Evolutionary conservation across 2,329 filamentous ascomycete genomes (phyloP), one percentile per base, ranked within the genome.

Genomic region (Achaetomium macrosporum): DNA sequence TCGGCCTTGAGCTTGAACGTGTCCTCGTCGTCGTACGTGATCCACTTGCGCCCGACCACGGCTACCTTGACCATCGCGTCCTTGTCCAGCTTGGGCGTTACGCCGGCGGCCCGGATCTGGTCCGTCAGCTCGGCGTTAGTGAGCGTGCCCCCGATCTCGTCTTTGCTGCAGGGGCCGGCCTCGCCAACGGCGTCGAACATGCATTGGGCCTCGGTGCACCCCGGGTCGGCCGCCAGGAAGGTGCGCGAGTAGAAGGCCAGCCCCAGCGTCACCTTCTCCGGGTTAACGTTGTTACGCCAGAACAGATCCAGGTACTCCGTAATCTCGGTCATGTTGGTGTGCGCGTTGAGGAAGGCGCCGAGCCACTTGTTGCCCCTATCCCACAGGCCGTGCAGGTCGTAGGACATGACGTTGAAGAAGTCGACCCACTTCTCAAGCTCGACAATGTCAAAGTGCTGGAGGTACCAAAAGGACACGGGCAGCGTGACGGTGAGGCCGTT

Each of bases 261-360:
- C 1, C 76, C 76, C 8, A 81, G 50, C 3, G 61, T 64, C 5
- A 81, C 64, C 25, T 73, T 70, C 0, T 55, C 43, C 0, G 76
- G 69, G 5, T 66, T 59, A 29, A 81, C 65, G 35, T 71, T 61
- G 48, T 70, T 73, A 8, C 73, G 67, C 75, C 76, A 79, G 3
- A 81, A 59, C 0, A 79, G 70, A 2, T 77, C 69, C 0, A 78
- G 56, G 0, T 62, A 66, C 0, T 56, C n/a, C 1, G 75, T 57
- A 30, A 77, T 76, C 57, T 77, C 74, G 4, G 73, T 75, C 1
- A 77, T 46, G 55, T 78, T 76, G 1, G 74, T 76, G 53, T 78
- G 76, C 0, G 66, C 60, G 13, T 65, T 55, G 5, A 71, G 61
- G 12, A 62, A 63, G 0, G 64, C 41, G 1, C 72, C 73, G 12